These are phyloP conservation scores for Syncephalastrum racemosum DNA, from an alignment of 371 early-diverging fungal genomes.

Conservation along the genomic window DNA sequence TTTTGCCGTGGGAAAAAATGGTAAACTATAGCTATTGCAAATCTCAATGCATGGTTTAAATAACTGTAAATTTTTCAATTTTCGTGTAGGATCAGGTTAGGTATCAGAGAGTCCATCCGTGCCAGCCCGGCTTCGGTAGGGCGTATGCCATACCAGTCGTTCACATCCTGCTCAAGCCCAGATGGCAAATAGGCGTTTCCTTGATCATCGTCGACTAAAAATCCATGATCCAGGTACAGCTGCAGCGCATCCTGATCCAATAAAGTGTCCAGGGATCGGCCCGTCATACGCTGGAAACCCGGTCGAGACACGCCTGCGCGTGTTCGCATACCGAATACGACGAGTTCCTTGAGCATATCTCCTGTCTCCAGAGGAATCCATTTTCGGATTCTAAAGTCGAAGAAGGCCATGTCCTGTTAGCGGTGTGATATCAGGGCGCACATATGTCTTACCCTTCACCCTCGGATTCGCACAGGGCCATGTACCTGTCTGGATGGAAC, in stretches of 20 bases:
- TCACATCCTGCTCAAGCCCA: conserved; percentile 14
- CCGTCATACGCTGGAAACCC: conserved; percentile 35
- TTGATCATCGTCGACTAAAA: conserved; percentile 25
- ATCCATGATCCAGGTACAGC: conserved; percentile 19
- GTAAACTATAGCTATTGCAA: too few species aligned
- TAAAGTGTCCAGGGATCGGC: conserved; percentile 23
- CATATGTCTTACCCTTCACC: conserved; percentile 66
- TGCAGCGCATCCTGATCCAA: conserved; percentile 26
- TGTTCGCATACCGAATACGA: conserved; percentile 74
- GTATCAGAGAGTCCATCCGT: conserved; percentile 39
- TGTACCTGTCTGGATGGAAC: conserved; percentile 63
- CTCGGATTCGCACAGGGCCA: conserved; percentile 50
- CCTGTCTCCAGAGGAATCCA: conserved; percentile 16
- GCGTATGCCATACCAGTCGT: conserved; percentile 29
- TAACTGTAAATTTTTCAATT: not conserved
- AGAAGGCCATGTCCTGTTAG: not conserved
- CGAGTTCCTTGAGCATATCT: conserved; percentile 50
- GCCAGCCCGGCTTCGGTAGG: conserved; percentile 44
- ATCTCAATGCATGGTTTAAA: too few species aligned
- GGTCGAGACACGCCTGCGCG: conserved; percentile 53
- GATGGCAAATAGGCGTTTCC: not conserved
- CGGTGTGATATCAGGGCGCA: not conserved
- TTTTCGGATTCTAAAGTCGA: conserved; percentile 23
- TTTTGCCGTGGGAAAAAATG: too few species aligned
- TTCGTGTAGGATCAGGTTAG: conserved; percentile 11